These are phyloP conservation scores for Moesziomyces sp. DNA, from an alignment of 1,284 basidiomycete genomes.

Conservation along the genomic window DNA sequence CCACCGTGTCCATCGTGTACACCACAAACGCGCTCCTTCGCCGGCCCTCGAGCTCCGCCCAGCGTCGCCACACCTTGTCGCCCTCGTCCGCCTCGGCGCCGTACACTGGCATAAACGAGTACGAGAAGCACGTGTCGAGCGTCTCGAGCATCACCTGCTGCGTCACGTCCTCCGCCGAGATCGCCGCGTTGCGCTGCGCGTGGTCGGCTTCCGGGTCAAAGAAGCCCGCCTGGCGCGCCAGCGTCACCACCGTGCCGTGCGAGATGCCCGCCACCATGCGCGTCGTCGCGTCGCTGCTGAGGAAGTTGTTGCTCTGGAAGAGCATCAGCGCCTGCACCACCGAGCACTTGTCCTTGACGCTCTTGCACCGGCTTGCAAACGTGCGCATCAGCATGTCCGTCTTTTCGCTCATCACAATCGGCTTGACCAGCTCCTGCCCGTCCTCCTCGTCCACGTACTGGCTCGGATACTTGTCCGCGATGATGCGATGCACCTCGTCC, in stretches of 20 bases:
- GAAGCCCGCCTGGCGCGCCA: conserved; percentile 57
- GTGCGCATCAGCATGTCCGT: conserved; percentile 56
- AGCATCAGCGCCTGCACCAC: conserved; percentile 60
- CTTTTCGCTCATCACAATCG: conserved; percentile 60
- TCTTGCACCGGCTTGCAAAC: conserved; percentile 52
- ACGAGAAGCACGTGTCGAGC: conserved; percentile 44
- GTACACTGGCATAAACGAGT: conserved; percentile 43
- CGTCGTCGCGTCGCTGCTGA: conserved; percentile 45
- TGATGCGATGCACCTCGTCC: conserved; percentile 7
- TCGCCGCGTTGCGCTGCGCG: conserved; percentile 16
- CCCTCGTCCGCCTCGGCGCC: conserved; percentile 32
- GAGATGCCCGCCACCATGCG: conserved; percentile 47
- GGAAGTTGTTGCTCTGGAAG: conserved; percentile 55
- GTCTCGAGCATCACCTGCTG: conserved; percentile 36
- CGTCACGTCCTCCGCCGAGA: conserved; percentile 42
- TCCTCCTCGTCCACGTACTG: conserved; percentile 54
- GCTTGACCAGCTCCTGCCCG: conserved; percentile 57
- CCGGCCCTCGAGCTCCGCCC: conserved; percentile 58
- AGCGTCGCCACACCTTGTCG: conserved; percentile 56
- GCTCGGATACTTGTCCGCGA: conserved; percentile 16
- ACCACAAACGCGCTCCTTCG: conserved; percentile 52
- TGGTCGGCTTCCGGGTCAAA: conserved; percentile 52
- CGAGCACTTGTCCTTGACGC: conserved; percentile 50
- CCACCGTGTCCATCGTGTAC: conserved; percentile 56
- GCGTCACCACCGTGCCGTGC: conserved; percentile 46